Conservation (phyloP, 1,139 yeast species). For the Candida sojae region DNA sequence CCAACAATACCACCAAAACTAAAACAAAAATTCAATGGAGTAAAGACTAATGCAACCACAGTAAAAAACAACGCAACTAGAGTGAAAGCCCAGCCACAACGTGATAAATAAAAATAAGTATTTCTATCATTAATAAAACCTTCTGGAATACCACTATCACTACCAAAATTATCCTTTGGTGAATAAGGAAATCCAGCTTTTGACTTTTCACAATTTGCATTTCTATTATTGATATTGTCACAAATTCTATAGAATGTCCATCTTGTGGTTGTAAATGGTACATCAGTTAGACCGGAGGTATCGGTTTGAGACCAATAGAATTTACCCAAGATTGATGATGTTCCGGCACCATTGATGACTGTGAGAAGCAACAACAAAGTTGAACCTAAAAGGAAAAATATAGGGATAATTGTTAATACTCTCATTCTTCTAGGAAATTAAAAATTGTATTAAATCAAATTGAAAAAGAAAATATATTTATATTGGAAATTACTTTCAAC, state of each 20-base stretch:
- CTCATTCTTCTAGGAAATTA: constrained; percentile 7
- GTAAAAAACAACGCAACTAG: constrained; percentile 60
- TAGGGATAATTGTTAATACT: constrained; percentile 24
- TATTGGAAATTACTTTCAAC: no score
- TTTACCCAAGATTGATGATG: constrained; percentile 46
- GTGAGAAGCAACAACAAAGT: constrained; percentile 60
- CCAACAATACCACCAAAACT: constrained; percentile 22
- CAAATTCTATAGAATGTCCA: constrained; percentile 79
- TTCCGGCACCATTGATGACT: constrained; percentile 61
- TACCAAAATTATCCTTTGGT: constrained; percentile 58
- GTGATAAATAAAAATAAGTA: constrained; percentile 61
- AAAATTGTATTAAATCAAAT: no score
- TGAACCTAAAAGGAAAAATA: constrained; percentile 39
- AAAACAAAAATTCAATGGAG: constrained; percentile 17
- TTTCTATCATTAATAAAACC: constrained; percentile 47
- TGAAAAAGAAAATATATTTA: no score
- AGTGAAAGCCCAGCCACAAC: constrained; percentile 69
- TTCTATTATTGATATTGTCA: constrained; percentile 42
- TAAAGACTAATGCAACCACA: constrained; percentile 43
- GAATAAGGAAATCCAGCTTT: constrained; percentile 68
- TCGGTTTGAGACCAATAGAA: constrained; percentile 76
- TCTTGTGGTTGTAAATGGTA: constrained; percentile 24
- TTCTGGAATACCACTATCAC: constrained; percentile 45
- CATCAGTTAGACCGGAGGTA: constrained; percentile 53
- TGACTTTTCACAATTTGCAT: constrained; percentile 45